A percentile compares a stretch with the other conserved stretches of the same genome.
Evolutionary conservation across 352 stramenopile genomes (phyloP).

Genomic region (Globisporangium uncinulatum): DNA sequence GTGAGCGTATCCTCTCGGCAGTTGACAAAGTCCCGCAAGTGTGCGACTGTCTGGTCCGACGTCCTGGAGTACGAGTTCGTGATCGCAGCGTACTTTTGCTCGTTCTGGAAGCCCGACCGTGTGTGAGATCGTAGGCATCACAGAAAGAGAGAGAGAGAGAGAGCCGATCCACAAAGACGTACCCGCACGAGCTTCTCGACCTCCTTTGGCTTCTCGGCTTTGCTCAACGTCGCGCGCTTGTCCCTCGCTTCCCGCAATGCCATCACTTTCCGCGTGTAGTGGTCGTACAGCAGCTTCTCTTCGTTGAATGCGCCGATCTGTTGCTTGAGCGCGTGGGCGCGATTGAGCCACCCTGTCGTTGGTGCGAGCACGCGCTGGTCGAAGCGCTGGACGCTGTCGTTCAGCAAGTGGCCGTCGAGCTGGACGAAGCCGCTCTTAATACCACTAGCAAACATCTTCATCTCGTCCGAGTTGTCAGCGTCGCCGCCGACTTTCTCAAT

Average conservation of each 20-base stretch:
- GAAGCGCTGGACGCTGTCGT: slow-evolving; percentile 42
- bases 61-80: slow-evolving; percentile 63
- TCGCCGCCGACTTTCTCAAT: slow-evolving; percentile 42
- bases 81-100: slow-evolving; percentile 66
- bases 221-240: slow-evolving; percentile 42
- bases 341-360: slow-evolving; percentile 45
- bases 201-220: slow-evolving; percentile 65
- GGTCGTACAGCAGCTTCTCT: slow-evolving; percentile 67
- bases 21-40: slow-evolving; percentile 56
- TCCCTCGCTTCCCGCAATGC: slow-evolving; percentile 55
- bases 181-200: slow-evolving; percentile 72
- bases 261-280: slow-evolving; percentile 76
- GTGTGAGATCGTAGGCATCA: not conserved
- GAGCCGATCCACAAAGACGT: slow-evolving; percentile 1
- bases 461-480: slow-evolving; percentile 37
- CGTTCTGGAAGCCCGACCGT: slow-evolving; percentile 29
- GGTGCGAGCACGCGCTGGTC: slow-evolving; percentile 63
- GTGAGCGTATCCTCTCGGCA: slow-evolving; percentile 53
- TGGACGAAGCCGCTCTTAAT: slow-evolving; percentile 54
- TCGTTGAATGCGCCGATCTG: slow-evolving; percentile 48
- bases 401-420: slow-evolving; percentile 50
- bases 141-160: not conserved
- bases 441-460: slow-evolving; percentile 55
- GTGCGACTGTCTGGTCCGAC: slow-evolving; percentile 52
- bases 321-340: slow-evolving; percentile 34